Evolutionary conservation across 495 filamentous ascomycete genomes (phyloP).

Genomic region (Hypoxylon trugodes): DNA sequence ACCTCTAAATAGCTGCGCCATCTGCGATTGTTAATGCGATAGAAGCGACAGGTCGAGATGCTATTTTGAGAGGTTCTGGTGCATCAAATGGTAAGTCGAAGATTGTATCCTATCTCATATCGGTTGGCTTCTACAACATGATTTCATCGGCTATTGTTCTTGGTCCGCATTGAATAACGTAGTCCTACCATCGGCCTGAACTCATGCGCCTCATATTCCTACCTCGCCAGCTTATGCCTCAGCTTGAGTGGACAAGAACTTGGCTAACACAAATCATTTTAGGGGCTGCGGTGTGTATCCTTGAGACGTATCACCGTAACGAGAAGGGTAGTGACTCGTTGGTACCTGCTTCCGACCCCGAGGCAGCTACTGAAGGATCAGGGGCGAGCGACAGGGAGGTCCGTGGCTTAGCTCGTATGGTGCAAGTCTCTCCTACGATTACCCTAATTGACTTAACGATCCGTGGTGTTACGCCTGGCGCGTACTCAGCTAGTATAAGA

Average conservation of each 20-base stretch:
- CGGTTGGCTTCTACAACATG: slow-evolving; percentile 1
- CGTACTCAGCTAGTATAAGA: slow-evolving; percentile 82
- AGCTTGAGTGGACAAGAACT: background rate
- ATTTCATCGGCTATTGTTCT: slow-evolving; percentile 22
- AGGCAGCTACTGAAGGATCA: slow-evolving; percentile 59
- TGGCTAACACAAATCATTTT: slow-evolving; percentile 33
- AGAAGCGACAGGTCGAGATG: slow-evolving; percentile 88
- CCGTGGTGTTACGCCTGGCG: slow-evolving; percentile 82
- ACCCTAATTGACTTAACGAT: slow-evolving; percentile 90
- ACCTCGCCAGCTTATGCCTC: background rate
- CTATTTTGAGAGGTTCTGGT: slow-evolving; percentile 91
- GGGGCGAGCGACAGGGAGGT: slow-evolving; percentile 55
- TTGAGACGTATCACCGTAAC: slow-evolving; percentile 78
- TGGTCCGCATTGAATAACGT: slow-evolving; percentile 14
- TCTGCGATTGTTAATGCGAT: slow-evolving; percentile 90
- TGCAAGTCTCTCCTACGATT: slow-evolving; percentile 75
- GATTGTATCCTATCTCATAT: slow-evolving; percentile 6
- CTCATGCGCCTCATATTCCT: slow-evolving; percentile 5
- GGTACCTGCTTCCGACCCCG: slow-evolving; percentile 40
- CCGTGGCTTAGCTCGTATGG: slow-evolving; percentile 80
- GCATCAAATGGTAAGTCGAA: slow-evolving; percentile 75
- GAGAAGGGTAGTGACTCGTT: slow-evolving; percentile 40
- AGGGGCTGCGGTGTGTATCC: slow-evolving; percentile 95
- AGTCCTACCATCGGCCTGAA: slow-evolving; percentile 4
- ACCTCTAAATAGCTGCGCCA: slow-evolving; percentile 67